Percentiles rank a stretch among this genome's conserved stretches.
Conservation (phyloP, 2,329 filamentous ascomycete genomes). For the Fusarium piperis region DNA sequence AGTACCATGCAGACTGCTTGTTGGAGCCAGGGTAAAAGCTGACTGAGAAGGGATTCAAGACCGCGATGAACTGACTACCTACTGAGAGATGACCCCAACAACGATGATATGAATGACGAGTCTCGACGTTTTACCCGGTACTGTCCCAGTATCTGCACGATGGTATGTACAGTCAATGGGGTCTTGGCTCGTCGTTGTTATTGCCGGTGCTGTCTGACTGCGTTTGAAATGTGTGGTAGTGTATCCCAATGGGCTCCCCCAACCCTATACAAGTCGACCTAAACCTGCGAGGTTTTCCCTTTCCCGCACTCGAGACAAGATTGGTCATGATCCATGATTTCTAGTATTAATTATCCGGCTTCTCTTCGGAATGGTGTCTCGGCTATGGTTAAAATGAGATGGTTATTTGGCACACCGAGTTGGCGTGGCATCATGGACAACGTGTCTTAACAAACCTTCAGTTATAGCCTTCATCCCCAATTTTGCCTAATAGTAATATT, state of each 20-base stretch:
- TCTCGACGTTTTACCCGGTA: background rate
- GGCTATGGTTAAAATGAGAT: slow-evolving; percentile 42
- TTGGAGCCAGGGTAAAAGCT: slow-evolving; percentile 67
- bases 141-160: background rate
- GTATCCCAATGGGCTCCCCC: slow-evolving; percentile 32
- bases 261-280: slow-evolving; percentile 51
- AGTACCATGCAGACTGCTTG: slow-evolving; percentile 57
- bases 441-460: background rate
- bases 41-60: slow-evolving; percentile 61
- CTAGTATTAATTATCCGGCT: slow-evolving; percentile 52
- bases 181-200: slow-evolving; percentile 58
- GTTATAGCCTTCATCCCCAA: background rate
- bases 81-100: slow-evolving; percentile 65
- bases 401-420: background rate
- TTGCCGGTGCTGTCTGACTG: slow-evolving; percentile 63
- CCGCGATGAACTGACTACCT: slow-evolving; percentile 65
- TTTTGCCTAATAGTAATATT: background rate
- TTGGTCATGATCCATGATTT: slow-evolving; percentile 61
- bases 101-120: slow-evolving; percentile 6
- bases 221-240: slow-evolving; percentile 63
- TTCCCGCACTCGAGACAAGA: slow-evolving; percentile 63
- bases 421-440: background rate
- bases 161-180: slow-evolving; percentile 66
- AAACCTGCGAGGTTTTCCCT: slow-evolving; percentile 59
- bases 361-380: slow-evolving; percentile 56